phyloP scores from a whole-genome alignment of 148 eudicot species.

The Amaranthus cruentus region DNA sequence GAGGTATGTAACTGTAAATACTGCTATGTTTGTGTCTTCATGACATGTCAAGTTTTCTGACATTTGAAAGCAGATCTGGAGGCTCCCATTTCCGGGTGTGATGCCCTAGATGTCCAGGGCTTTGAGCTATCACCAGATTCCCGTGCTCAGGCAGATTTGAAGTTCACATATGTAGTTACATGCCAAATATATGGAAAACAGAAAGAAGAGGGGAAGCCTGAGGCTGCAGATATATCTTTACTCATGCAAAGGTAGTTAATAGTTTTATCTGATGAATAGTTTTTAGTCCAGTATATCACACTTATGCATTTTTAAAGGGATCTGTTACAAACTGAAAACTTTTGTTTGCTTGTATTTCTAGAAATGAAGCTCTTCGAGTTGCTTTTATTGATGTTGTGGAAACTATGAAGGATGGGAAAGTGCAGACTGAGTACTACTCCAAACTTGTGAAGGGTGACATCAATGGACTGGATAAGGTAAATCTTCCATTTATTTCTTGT shows the following conservation, averaged over 20 bases:
- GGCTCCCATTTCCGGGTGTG: conserved; percentile 49
- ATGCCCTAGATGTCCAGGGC: conserved; percentile 53
- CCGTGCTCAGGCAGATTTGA: conserved; percentile 94
- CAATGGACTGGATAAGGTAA: conserved; percentile 88
- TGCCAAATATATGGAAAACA: conserved; percentile 98
- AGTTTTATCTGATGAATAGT: background rate
- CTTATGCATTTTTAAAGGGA: background rate
- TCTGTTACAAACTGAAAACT: background rate
- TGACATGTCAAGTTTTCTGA: conserved; percentile 10
- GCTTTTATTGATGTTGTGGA: conserved; percentile 87
- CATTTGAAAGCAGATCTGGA: conserved; percentile 50
- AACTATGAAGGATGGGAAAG: conserved; percentile 74
- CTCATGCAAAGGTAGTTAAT: conserved; percentile 81
- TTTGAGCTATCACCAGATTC: conserved; percentile 94
- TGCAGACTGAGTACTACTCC: conserved; percentile 76
- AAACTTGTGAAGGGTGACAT: conserved; percentile 97
- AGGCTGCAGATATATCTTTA: conserved; percentile 95
- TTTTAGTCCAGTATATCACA: background rate
- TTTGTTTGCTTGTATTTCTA: conserved; percentile 19
- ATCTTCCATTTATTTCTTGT: background rate
- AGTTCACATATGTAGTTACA: conserved; percentile 94
- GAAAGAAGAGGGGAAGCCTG: conserved; percentile 88
- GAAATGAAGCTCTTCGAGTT: conserved; percentile 97
- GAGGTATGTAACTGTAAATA: conserved; percentile 46
- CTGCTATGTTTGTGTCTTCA: background rate